Conservation (phyloP, 2,329 filamentous ascomycete genomes). For the Sporothrix euskadiensis region DNA sequence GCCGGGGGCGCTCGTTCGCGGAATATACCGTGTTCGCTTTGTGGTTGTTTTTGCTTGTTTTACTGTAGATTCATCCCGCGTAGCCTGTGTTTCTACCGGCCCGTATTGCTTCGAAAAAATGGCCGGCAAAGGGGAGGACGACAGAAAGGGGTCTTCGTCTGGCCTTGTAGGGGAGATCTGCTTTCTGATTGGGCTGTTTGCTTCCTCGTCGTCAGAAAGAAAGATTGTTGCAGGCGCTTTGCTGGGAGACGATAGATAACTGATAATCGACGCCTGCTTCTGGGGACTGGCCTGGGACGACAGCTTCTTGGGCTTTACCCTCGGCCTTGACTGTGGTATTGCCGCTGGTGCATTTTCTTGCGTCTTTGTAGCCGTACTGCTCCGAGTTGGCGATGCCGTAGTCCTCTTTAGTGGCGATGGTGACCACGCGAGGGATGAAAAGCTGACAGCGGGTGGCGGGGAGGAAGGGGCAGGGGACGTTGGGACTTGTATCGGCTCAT, state of each 20-base stretch:
- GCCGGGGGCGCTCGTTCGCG: conserved; percentile 35
- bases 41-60: not conserved
- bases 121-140: conserved; percentile 1
- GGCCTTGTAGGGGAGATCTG: not conserved
- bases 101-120: not conserved
- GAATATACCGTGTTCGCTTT: conserved; percentile 34
- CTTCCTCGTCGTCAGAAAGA: conserved; percentile 22
- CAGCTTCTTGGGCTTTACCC: not conserved
- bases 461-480: conserved; percentile 3
- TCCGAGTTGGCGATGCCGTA: not conserved
- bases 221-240: not conserved
- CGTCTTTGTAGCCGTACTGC: not conserved
- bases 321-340: not conserved
- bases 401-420: not conserved
- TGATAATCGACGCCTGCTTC: conserved; percentile 28
- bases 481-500: not conserved
- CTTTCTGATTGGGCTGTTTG: too few species aligned
- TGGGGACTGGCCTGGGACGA: conserved; percentile 3
- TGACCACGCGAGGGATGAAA: conserved; percentile 7
- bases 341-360: too few species aligned
- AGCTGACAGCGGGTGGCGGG: conserved; percentile 9
- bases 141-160: not conserved
- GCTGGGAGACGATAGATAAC: conserved; percentile 19
- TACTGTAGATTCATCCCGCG: not conserved
- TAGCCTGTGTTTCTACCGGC: not conserved